These are phyloP conservation scores for Periconia sp. DNA, from an alignment of 2,329 filamentous ascomycete species.

Conservation along the genomic window DNA sequence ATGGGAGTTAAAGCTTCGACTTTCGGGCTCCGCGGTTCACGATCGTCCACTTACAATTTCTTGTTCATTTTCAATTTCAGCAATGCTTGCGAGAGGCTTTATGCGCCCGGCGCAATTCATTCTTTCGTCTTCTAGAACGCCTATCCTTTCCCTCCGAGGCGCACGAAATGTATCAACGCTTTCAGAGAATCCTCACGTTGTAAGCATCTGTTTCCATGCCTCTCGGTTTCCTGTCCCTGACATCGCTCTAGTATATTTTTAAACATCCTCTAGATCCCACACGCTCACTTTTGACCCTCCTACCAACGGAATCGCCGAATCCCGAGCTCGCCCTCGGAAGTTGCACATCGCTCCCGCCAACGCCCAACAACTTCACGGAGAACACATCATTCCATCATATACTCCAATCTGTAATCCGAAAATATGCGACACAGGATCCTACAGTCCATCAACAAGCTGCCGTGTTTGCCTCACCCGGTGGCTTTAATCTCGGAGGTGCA, in stretches of 20 bases:
- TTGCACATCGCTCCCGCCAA: slow-evolving; percentile 61
- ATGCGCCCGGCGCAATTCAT: slow-evolving; percentile 25
- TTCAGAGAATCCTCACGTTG: slow-evolving; percentile 52
- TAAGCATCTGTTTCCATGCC: slow-evolving; percentile 18
- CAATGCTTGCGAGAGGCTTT: slow-evolving; percentile 28
- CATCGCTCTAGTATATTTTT: slow-evolving; percentile 55
- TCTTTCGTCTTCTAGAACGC: slow-evolving; percentile 12
- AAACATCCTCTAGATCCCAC: slow-evolving; percentile 47
- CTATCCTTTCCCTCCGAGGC: slow-evolving; percentile 27
- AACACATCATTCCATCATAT: slow-evolving; percentile 63
- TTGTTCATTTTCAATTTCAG: neutral
- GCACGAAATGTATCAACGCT: slow-evolving; percentile 46
- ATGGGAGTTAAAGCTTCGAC: neutral
- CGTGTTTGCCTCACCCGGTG: slow-evolving; percentile 65
- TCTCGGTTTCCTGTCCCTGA: slow-evolving; percentile 5
- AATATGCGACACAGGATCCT: slow-evolving; percentile 62
- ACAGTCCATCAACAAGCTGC: slow-evolving; percentile 64
- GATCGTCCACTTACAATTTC: neutral
- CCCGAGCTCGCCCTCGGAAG: slow-evolving; percentile 61
- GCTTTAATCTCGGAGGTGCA: slow-evolving; percentile 55
- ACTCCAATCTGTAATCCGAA: slow-evolving; percentile 61
- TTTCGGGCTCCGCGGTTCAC: no score
- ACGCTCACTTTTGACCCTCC: slow-evolving; percentile 60
- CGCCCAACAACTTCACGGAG: slow-evolving; percentile 60
- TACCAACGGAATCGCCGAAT: slow-evolving; percentile 61